A percentile compares a stretch with the other conserved stretches of the same genome.
These are phyloP conservation scores for Magnaporthiopsis incrustans DNA, from an alignment of 2,329 filamentous ascomycete species.

Conservation along the genomic window DNA sequence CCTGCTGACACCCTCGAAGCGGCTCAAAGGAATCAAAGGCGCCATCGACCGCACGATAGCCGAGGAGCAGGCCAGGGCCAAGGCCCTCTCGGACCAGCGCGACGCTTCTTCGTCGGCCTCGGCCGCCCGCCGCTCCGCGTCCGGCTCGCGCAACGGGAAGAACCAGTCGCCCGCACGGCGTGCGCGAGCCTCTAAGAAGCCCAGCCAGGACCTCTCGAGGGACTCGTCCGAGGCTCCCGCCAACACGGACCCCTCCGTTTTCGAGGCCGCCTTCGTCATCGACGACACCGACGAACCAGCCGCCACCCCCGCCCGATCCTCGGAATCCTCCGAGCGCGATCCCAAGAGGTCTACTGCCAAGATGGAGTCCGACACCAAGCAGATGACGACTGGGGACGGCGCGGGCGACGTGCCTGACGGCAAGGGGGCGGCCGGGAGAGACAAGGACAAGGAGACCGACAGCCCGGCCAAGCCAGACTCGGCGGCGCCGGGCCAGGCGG, in stretches of 20 bases:
- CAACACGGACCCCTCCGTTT: slow-evolving; percentile 77
- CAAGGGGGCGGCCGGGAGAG: neutral
- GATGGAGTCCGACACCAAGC: slow-evolving; percentile 5
- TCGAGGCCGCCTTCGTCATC: slow-evolving; percentile 78
- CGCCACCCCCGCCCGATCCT: slow-evolving; percentile 23
- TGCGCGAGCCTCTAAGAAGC: slow-evolving; percentile 33
- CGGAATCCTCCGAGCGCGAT: neutral
- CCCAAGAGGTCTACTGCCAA: slow-evolving; percentile 6
- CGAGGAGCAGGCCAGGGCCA: slow-evolving; percentile 81
- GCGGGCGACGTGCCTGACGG: neutral
- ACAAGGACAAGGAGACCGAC: slow-evolving; percentile 6
- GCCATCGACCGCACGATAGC: slow-evolving; percentile 82
- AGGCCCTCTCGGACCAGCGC: slow-evolving; percentile 36
- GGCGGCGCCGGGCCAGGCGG: slow-evolving; percentile 8
- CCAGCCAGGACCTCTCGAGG: slow-evolving; percentile 25
- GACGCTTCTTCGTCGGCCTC: slow-evolving; percentile 30
- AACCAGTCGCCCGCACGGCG: slow-evolving; percentile 25
- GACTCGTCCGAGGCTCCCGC: slow-evolving; percentile 29
- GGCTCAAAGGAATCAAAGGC: slow-evolving; percentile 64
- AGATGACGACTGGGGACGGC: neutral
- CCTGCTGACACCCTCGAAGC: neutral
- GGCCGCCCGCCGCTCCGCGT: slow-evolving; percentile 36
- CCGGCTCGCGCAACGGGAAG: slow-evolving; percentile 28
- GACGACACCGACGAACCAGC: slow-evolving; percentile 71
- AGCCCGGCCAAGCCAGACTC: neutral